Evolutionary conservation across 257 asterid species (phyloP), one percentile per base, ranked within the genome.

Genomic region (Jaltomata sinuosa): DNA sequence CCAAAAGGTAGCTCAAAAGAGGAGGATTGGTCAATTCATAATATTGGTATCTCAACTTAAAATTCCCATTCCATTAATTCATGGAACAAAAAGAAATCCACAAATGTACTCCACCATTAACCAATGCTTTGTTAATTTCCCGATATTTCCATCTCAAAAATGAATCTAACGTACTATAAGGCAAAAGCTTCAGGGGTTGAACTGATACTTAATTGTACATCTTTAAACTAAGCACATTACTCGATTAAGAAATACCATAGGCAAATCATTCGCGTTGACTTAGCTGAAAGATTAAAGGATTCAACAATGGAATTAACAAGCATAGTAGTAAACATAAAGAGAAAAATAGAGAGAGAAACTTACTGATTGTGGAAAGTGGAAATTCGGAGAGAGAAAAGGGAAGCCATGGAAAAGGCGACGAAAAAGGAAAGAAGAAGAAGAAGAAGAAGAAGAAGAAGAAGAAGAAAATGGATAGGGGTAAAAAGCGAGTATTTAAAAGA

Each of bases 401-500:
- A 85, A 31, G 95, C 95, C 97, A 93, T 93, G 85, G 25, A 18
- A 65, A 65, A 65, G 92, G 84, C 89, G 91, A 68, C 86, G 83
- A 52, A 88, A 67, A 83, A 52, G 69, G 87, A 89, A 85, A 32
- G 95, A 80, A 80, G 69, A 53, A 79, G 12, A 69, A 32, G 79
- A 42, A 80, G 71, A 54, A 79, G 69, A 53, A 79, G 12, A 85
- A 32, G 95, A 80, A 80, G 69, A 53, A 79, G 12, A 69, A 32
- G 79, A 42, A 80, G 71, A 54, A 79, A n/a, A 42, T 14, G 80
- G 61, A 76, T 47, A 79, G 79, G 65, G 71, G 38, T 8, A 45
- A 84, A 76, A 81, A 57, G 91, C 9, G 36, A 57, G 27, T 83
- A 79, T 81, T 77, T 65, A 89, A 83, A 84, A 42, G 81, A 78